These are phyloP conservation scores for Phialemoniopsis sp. DNA, from an alignment of 2,329 filamentous ascomycete genomes.

Conservation along the genomic window DNA sequence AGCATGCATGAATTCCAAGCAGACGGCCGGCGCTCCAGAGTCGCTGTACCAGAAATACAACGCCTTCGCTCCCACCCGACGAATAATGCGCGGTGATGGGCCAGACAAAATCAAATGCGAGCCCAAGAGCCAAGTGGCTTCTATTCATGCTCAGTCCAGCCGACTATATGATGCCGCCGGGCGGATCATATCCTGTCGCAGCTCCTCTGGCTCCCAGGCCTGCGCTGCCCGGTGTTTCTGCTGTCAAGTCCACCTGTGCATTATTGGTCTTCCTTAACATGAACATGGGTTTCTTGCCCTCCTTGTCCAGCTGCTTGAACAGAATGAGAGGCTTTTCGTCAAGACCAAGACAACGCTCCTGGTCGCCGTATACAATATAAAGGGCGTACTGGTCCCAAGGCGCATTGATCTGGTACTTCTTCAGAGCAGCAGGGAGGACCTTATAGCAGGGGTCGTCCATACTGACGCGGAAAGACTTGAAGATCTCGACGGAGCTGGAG, in stretches of 20 bases:
- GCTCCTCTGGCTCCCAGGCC: conserved; percentile 42
- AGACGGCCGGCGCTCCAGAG: too few relatives aligned
- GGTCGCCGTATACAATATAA: conserved; percentile 98
- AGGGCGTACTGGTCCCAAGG: conserved; percentile 97
- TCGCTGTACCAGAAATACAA: too few relatives aligned
- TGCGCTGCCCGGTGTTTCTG: conserved; percentile 48
- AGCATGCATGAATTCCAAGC: too few relatives aligned
- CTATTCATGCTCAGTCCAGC: too few relatives aligned
- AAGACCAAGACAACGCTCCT: conserved; percentile 86
- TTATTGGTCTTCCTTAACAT: conserved; percentile 76
- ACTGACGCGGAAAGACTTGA: conserved; percentile 97
- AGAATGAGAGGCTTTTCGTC: conserved; percentile 93
- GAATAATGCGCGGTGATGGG: too few relatives aligned
- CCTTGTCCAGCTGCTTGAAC: conserved; percentile 95
- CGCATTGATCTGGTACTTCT: conserved; percentile 97
- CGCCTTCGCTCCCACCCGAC: too few relatives aligned
- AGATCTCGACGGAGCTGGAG: conserved; percentile 77
- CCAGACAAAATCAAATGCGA: too few relatives aligned
- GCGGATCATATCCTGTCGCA: conserved; percentile 49
- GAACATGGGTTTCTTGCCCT: conserved; percentile 98
- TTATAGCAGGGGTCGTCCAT: conserved; percentile 99
- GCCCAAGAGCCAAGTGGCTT: too few relatives aligned
- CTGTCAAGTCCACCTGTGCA: conserved; percentile 38
- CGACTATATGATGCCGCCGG: conserved; percentile 53
- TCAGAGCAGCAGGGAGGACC: conserved; percentile 89